Evolutionary conservation across 441 rosid genomes (phyloP).

Genomic region (Adansonia gregorii): DNA sequence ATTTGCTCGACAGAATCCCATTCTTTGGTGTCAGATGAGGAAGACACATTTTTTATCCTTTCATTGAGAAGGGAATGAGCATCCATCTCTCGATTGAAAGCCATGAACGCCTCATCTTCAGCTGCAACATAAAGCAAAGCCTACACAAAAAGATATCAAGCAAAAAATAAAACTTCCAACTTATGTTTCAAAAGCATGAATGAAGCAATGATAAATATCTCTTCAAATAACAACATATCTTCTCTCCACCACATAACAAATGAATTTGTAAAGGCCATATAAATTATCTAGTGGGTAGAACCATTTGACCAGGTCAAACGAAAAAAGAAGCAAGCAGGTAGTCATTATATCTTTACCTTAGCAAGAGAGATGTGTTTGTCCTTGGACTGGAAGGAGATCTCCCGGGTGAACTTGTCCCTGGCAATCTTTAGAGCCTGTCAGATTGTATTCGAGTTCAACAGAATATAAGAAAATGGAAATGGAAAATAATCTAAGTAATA

Average conservation of each 20-base stretch:
- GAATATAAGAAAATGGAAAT: conserved; percentile 21
- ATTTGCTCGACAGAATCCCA: conserved; percentile 53
- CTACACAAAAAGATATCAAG: conserved; percentile 41
- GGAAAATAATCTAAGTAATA: not conserved
- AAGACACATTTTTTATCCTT: conserved; percentile 45
- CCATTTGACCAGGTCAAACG: not conserved
- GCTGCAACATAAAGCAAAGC: conserved; percentile 80
- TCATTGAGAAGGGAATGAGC: conserved; percentile 52
- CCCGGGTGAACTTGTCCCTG: conserved; percentile 64
- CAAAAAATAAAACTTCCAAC: conserved; percentile 10
- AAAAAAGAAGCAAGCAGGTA: conserved; percentile 1
- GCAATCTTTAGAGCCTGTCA: conserved; percentile 62
- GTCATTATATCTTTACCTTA: conserved; percentile 51
- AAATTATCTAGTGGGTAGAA: not conserved
- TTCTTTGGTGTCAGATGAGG: conserved; percentile 40
- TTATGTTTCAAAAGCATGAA: not conserved
- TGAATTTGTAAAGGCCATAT: not conserved
- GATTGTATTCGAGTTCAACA: conserved; percentile 14
- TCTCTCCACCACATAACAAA: not conserved
- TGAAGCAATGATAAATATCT: not conserved
- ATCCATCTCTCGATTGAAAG: conserved; percentile 61
- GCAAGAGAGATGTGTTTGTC: conserved; percentile 81
- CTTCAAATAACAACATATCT: not conserved
- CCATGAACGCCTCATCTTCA: conserved; percentile 80
- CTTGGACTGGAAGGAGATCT: conserved; percentile 69